A percentile compares a stretch with the other conserved stretches of the same genome.
Evolutionary conservation across 2,329 filamentous ascomycete genomes (phyloP).

Genomic region (Colletotrichum falcatum): DNA sequence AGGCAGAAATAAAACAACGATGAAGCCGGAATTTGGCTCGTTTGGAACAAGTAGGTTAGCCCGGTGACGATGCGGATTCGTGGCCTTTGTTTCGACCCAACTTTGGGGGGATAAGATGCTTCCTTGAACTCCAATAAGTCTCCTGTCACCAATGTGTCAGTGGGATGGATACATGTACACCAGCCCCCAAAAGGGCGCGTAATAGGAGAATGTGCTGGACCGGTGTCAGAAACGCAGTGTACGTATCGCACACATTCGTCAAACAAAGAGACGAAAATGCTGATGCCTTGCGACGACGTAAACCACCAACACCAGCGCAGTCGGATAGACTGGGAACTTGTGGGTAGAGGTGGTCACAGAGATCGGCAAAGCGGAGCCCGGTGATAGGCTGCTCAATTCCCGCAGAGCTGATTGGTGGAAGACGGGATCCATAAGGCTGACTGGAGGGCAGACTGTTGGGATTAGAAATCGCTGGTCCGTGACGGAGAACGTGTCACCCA

Average conservation of each 20-base stretch:
- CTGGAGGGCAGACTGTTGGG: slow-evolving; percentile 24
- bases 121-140: not conserved
- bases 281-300: slow-evolving; percentile 38
- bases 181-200: not conserved
- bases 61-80: slow-evolving; percentile 34
- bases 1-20: slow-evolving; percentile 23
- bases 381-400: slow-evolving; percentile 41
- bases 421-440: slow-evolving; percentile 37
- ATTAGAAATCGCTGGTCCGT: slow-evolving; percentile 22
- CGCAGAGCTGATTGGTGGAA: slow-evolving; percentile 29
- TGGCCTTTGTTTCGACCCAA: slow-evolving; percentile 17
- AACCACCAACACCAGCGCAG: slow-evolving; percentile 22
- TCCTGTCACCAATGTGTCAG: slow-evolving; percentile 4
- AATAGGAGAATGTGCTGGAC: not conserved
- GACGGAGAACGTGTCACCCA: slow-evolving; percentile 34
- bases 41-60: not conserved
- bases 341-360: slow-evolving; percentile 19
- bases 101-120: not conserved
- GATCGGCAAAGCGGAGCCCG: slow-evolving; percentile 33
- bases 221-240: slow-evolving; percentile 3
- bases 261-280: slow-evolving; percentile 16
- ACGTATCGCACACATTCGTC: not conserved
- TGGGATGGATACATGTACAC: no score
- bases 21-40: not conserved
- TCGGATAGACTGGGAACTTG: slow-evolving; percentile 13